These are phyloP conservation scores for Carex kokanica DNA, from an alignment of 176 grass and related monocot genomes.

Conservation along the genomic window DNA sequence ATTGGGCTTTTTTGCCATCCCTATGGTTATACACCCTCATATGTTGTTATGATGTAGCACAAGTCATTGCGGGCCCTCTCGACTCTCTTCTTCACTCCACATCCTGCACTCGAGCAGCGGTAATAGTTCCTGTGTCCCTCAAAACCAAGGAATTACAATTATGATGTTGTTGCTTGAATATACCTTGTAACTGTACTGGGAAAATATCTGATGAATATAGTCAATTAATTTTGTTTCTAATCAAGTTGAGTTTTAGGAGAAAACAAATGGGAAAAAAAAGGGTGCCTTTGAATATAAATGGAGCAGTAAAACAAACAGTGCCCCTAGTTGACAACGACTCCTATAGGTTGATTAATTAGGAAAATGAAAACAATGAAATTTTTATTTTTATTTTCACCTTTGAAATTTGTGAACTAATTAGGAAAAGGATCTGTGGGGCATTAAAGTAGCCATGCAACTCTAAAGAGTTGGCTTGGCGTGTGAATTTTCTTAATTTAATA, in stretches of 20 bases:
- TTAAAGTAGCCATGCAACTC: too few relatives aligned
- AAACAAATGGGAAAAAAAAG: background rate
- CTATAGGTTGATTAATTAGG: background rate
- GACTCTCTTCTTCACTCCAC: conserved; percentile 72
- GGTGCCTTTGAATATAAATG: background rate
- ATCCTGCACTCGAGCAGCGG: conserved; percentile 50
- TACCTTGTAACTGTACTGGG: background rate
- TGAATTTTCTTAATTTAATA: too few relatives aligned
- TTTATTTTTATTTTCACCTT: background rate
- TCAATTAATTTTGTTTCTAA: background rate
- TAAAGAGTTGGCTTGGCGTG: too few relatives aligned
- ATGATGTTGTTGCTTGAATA: background rate
- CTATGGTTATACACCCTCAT: conserved; percentile 80
- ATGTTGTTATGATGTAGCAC: conserved; percentile 69
- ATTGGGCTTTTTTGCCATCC: too few relatives aligned
- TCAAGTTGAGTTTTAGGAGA: background rate
- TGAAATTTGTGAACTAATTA: background rate
- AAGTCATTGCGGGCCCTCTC: conserved; percentile 49
- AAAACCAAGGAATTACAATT: background rate
- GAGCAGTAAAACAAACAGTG: background rate
- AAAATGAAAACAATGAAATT: background rate
- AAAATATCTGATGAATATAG: background rate
- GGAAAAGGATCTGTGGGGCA: background rate
- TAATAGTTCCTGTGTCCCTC: conserved; percentile 62
- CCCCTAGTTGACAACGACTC: background rate